Percentiles rank a stretch among this genome's conserved stretches.
Conservation (phyloP, 352 stramenopile genomes). For the Phytophthora hybrid region DNA sequence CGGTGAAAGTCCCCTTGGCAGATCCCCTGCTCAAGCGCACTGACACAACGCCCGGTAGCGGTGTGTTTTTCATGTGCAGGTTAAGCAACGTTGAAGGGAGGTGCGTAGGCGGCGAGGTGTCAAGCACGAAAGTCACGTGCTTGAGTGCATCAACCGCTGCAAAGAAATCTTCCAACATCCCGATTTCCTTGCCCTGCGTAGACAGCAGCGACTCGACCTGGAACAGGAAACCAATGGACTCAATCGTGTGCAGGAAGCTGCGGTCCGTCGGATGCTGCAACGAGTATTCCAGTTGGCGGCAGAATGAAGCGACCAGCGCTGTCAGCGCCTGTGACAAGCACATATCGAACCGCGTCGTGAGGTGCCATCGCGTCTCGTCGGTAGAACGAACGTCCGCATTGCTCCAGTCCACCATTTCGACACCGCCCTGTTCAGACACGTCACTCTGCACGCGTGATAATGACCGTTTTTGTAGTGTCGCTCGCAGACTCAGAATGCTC, state of each 20-base stretch:
- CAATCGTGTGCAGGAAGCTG: constrained; percentile 67
- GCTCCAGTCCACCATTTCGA: constrained; percentile 61
- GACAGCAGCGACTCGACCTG: constrained; percentile 94
- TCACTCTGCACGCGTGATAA: constrained; percentile 62
- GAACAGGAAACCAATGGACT: constrained; percentile 82
- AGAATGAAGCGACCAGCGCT: constrained; percentile 78
- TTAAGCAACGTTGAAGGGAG: constrained; percentile 78
- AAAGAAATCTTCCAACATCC: constrained; percentile 95
- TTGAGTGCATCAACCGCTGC: constrained; percentile 82
- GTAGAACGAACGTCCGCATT: constrained; percentile 51
- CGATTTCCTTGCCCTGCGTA: constrained; percentile 95
- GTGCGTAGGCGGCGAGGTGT: constrained; percentile 66
- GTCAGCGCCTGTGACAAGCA: constrained; percentile 82
- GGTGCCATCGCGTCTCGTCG: constrained; percentile 81
- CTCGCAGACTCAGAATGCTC: constrained; percentile 79
- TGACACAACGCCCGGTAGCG: constrained; percentile 77
- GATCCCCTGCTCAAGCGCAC: constrained; percentile 68
- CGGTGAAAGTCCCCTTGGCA: constrained; percentile 52
- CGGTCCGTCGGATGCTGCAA: constrained; percentile 69
- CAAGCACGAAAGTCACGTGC: constrained; percentile 72
- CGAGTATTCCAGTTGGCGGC: constrained; percentile 70
- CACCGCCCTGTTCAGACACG: constrained; percentile 41
- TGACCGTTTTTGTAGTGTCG: constrained; percentile 62
- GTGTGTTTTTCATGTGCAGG: constrained; percentile 79
- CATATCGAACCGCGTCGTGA: constrained; percentile 82